Base-by-base conservation (phyloP, 176 grass and related monocot species). In the Zoysia pacifica region DNA sequence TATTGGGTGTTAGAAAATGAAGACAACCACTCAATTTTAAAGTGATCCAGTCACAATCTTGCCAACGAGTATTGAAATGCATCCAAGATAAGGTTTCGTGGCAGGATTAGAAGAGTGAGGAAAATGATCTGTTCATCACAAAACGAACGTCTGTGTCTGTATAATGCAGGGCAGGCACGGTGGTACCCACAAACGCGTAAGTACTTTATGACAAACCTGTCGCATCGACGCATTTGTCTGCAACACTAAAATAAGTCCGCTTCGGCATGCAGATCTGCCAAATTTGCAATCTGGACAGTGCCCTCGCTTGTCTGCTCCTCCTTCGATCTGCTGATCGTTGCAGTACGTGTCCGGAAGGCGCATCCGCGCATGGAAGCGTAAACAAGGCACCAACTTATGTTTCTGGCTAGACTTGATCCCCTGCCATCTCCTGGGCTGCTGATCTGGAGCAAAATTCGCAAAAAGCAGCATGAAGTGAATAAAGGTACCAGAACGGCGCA, bases 291-390 rank as follows among this genome's bases (percentile, higher is more conserved):
- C 81, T 49, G 63, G 81, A 69, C 16, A 64, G 7, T 70, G 56
- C 20, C 53, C 28, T 80, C 55, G 7, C 13, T 65, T 70, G 76
- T 75, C 65, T 11, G 64, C 78, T 70, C 56, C 66, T 80, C 62
- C 55, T 80, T 84, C 70, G 81, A 88, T 75, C 70, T 70, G 41
- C 55, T 11, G 12, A 48, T 46, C 35, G 16, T 56, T 80, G 70
- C 69, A 13, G 55, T 75, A 28, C 70, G 18, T 49, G 58, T 84
- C 48, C 64, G 55, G 76, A 80, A 70, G 81, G 63, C 37, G 69
- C 62, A 8, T 62, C 61, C 28, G 28, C 28, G 28, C 28, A 28
- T 28, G 28, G 36, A 67, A 73, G 69, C 67, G 19, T 3, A 7
- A 0, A 40, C 19, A 36, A n/a, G 28, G 20, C 35, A 50, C 67